A percentile compares a stretch with the other conserved stretches of the same genome.
These are phyloP conservation scores for Ophiostoma quercus DNA, from an alignment of 2,329 filamentous ascomycete genomes.

Conservation along the genomic window DNA sequence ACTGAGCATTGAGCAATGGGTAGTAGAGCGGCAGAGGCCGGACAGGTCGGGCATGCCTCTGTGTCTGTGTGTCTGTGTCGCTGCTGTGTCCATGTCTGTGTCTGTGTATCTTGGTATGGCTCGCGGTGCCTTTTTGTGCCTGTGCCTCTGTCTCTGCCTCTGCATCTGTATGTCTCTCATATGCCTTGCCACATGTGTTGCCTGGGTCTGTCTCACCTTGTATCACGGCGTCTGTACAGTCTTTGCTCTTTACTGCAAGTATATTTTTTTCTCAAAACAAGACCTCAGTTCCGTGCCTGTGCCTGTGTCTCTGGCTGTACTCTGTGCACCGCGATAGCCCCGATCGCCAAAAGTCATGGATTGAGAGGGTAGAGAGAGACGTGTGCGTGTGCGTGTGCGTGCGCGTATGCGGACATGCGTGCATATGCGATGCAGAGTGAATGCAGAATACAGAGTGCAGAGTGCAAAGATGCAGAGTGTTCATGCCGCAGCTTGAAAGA, in stretches of 20 bases:
- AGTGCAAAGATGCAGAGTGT: background rate
- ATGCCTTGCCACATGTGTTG: slow-evolving; percentile 10
- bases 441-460: background rate
- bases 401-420: background rate
- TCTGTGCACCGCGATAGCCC: slow-evolving; percentile 4
- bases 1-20: too few species aligned
- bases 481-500: background rate
- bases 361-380: slow-evolving; percentile 9
- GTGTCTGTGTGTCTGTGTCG: background rate
- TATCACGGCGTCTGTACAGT: background rate
- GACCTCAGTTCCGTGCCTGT: background rate
- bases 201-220: background rate
- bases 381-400: background rate
- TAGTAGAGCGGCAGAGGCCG: background rate
- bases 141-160: background rate
- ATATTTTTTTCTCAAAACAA: too few species aligned
- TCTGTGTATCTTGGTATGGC: background rate
- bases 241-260: background rate
- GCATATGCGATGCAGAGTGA: background rate
- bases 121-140: background rate
- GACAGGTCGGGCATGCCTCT: background rate
- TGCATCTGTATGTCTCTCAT: background rate
- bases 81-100: background rate
- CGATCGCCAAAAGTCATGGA: background rate
- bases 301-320: slow-evolving; percentile 1